Percentiles rank a stretch among this genome's conserved stretches.
Conservation (phyloP, 768 basidiomycete genomes). For the Sarcodon sp. region DNA sequence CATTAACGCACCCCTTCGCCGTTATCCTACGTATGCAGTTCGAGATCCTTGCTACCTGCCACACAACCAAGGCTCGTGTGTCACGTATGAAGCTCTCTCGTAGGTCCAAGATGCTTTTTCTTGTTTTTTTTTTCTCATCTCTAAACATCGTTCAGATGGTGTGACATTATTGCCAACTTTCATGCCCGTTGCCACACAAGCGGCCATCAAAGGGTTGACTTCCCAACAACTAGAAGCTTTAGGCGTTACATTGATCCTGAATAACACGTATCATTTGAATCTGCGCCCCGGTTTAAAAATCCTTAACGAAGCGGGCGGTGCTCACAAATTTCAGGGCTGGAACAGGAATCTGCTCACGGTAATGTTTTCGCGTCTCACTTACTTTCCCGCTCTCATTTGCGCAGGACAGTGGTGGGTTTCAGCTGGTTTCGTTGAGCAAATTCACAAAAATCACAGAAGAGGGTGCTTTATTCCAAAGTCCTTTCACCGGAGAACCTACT, state of each 20-base stretch:
- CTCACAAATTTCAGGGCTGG: slow-evolving; percentile 91
- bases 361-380: not conserved
- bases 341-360: slow-evolving; percentile 74
- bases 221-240: slow-evolving; percentile 73
- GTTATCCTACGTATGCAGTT: slow-evolving; percentile 51
- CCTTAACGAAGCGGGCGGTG: slow-evolving; percentile 64
- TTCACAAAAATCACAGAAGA: slow-evolving; percentile 83
- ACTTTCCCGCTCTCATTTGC: slow-evolving; percentile 1
- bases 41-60: slow-evolving; percentile 69
- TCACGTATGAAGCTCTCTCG: slow-evolving; percentile 78
- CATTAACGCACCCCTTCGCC: not conserved
- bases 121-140: slow-evolving; percentile 1
- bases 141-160: slow-evolving; percentile 38
- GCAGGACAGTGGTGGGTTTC: slow-evolving; percentile 86
- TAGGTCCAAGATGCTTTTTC: slow-evolving; percentile 22
- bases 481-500: slow-evolving; percentile 78
- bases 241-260: slow-evolving; percentile 73
- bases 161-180: slow-evolving; percentile 78
- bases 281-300: slow-evolving; percentile 73
- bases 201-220: slow-evolving; percentile 85
- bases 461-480: slow-evolving; percentile 75
- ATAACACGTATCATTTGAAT: slow-evolving; percentile 86
- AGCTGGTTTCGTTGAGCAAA: slow-evolving; percentile 73
- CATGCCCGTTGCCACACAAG: slow-evolving; percentile 91
- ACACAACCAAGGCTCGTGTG: slow-evolving; percentile 72